Percentiles rank a stretch among this genome's conserved stretches.
These are phyloP conservation scores for Lachnellula occidentalis DNA, from an alignment of 2,329 filamentous ascomycete genomes.

Conservation along the genomic window DNA sequence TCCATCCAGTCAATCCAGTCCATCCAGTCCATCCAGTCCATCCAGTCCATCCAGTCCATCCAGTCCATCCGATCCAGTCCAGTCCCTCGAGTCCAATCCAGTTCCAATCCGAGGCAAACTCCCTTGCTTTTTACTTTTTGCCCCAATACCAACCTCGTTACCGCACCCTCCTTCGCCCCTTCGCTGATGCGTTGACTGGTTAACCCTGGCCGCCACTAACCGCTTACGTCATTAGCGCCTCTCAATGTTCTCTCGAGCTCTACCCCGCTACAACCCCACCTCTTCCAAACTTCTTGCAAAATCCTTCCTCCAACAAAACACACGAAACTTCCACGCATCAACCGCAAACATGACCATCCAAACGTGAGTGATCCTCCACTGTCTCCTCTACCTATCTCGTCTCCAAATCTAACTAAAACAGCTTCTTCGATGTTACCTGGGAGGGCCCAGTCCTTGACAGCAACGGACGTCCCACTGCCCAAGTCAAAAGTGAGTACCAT, in stretches of 20 bases:
- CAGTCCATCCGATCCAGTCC: background rate
- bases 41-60: background rate
- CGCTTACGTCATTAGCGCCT: conserved; percentile 6
- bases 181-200: background rate
- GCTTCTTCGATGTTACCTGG: conserved; percentile 70
- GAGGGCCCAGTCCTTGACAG: conserved; percentile 65
- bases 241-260: conserved; percentile 9
- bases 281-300: conserved; percentile 32
- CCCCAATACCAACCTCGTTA: background rate
- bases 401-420: conserved; percentile 29
- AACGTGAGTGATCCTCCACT: conserved; percentile 43
- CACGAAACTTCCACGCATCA: conserved; percentile 55
- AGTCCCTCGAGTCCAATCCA: background rate
- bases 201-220: conserved; percentile 5
- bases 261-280: conserved; percentile 36
- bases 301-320: conserved; percentile 33
- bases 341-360: conserved; percentile 70
- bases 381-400: conserved; percentile 4
- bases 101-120: background rate
- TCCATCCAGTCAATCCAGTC: background rate
- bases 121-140: background rate
- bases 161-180: background rate
- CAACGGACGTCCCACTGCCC: conserved; percentile 48
- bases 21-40: background rate
- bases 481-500: conserved; percentile 52